phyloP scores from a whole-genome alignment of 768 basidiomycete species.

The Lactarius akahatsu region DNA sequence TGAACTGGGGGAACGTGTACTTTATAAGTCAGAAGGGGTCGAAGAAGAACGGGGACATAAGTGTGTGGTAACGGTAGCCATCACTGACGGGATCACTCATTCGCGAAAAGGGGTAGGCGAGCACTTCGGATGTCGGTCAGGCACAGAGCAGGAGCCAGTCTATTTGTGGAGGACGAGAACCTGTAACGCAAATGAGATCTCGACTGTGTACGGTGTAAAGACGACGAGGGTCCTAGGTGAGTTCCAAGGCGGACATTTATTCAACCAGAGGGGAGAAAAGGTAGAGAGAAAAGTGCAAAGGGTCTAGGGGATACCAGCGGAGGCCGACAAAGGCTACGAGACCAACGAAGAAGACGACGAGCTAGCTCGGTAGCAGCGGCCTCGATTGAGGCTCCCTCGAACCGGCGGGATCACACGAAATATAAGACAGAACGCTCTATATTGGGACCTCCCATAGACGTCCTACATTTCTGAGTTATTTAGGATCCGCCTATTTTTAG shows the following conservation, averaged over 20 bases:
- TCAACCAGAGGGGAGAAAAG: not conserved
- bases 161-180: not conserved
- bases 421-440: not conserved
- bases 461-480: too few relatives aligned
- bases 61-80: conserved; percentile 4
- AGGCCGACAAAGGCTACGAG: not conserved
- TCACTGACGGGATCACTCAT: not conserved
- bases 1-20: not conserved
- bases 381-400: not conserved
- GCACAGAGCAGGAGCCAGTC: not conserved
- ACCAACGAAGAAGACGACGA: not conserved
- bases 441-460: not conserved
- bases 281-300: not conserved
- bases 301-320: not conserved
- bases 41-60: not conserved
- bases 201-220: not conserved
- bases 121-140: not conserved
- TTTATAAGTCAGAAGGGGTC: conserved; percentile 3
- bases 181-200: not conserved
- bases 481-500: too few relatives aligned
- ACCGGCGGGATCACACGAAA: not conserved
- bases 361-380: not conserved
- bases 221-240: not conserved
- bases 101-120: not conserved
- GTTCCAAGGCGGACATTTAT: not conserved